These are phyloP conservation scores for Emmonsiellopsis sp. DNA, from an alignment of 2,329 filamentous ascomycete species.

Conservation along the genomic window DNA sequence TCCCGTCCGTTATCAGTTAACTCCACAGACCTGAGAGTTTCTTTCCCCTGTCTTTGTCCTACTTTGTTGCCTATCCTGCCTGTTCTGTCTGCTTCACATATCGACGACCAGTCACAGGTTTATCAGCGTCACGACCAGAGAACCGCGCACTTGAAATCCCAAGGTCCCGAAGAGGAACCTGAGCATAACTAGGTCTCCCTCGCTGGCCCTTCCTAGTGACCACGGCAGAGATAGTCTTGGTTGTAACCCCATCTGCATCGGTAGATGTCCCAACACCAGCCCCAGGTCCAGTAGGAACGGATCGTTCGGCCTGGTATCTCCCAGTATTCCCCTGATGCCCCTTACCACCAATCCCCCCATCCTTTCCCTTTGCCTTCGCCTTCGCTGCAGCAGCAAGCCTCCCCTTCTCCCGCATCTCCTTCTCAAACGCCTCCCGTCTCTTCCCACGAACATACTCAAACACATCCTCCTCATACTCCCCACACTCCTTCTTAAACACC, in stretches of 20 bases:
- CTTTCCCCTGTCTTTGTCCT: no score
- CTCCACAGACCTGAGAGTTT: neutral
- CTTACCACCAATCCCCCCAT: neutral
- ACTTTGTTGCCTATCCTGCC: no score
- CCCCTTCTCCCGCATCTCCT: neutral
- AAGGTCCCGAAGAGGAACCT: conserved; percentile 9
- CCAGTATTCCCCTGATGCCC: neutral
- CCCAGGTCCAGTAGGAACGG: neutral
- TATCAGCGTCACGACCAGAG: neutral
- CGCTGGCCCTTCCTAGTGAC: conserved; percentile 9
- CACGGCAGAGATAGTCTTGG: conserved; percentile 8
- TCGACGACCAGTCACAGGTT: neutral
- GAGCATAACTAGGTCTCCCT: conserved; percentile 8
- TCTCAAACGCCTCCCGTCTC: conserved; percentile 1
- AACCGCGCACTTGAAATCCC: conserved; percentile 2
- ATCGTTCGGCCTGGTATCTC: no score
- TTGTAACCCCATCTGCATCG: neutral
- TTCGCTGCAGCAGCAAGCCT: neutral
- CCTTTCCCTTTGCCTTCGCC: neutral
- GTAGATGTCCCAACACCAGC: neutral
- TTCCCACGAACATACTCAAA: conserved; percentile 8
- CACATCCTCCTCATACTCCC: conserved; percentile 12
- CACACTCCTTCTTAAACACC: conserved; percentile 8
- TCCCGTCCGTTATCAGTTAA: no score
- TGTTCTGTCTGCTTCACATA: no score